A percentile compares a stretch with the other conserved stretches of the same genome.
Evolutionary conservation across 2,329 filamentous ascomycete species (phyloP).

Genomic region (Calonectria ilicicola): DNA sequence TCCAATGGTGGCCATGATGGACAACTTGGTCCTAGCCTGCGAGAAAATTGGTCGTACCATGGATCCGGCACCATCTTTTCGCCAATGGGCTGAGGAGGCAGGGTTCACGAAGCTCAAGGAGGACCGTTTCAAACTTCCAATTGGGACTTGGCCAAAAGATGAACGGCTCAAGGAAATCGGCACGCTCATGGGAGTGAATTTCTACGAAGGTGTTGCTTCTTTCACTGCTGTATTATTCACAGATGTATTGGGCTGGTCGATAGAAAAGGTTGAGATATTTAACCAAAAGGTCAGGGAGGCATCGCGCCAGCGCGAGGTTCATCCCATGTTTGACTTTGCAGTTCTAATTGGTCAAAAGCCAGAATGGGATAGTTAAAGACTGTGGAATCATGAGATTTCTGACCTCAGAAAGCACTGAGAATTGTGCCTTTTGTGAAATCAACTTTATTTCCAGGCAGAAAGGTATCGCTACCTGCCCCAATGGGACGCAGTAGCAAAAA

Average conservation of each 20-base stretch:
- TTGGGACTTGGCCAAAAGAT: conserved; percentile 26
- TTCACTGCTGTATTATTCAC: conserved; percentile 52
- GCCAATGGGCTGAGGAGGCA: conserved; percentile 44
- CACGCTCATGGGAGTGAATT: conserved; percentile 51
- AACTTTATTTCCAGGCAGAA: too few species aligned
- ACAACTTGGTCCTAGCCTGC: conserved; percentile 38
- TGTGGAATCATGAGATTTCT: too few species aligned
- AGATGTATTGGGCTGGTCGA: conserved; percentile 52
- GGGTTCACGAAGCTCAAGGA: conserved; percentile 53
- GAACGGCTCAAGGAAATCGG: not conserved
- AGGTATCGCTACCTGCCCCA: too few species aligned
- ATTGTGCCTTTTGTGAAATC: too few species aligned
- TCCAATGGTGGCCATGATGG: conserved; percentile 47
- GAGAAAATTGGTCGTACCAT: conserved; percentile 45
- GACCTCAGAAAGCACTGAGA: too few species aligned
- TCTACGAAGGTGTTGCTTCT: conserved; percentile 51
- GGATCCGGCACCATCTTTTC: conserved; percentile 44
- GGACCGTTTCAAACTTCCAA: conserved; percentile 47
- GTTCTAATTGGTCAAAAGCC: conserved; percentile 47
- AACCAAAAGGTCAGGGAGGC: conserved; percentile 38
- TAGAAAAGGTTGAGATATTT: conserved; percentile 58
- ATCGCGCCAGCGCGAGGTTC: conserved; percentile 40
- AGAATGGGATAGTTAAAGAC: not conserved
- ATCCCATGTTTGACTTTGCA: conserved; percentile 47
- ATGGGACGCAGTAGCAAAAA: too few species aligned